Conservation (phyloP, 148 eudicot genomes). For the Suaeda aralocaspica region DNA sequence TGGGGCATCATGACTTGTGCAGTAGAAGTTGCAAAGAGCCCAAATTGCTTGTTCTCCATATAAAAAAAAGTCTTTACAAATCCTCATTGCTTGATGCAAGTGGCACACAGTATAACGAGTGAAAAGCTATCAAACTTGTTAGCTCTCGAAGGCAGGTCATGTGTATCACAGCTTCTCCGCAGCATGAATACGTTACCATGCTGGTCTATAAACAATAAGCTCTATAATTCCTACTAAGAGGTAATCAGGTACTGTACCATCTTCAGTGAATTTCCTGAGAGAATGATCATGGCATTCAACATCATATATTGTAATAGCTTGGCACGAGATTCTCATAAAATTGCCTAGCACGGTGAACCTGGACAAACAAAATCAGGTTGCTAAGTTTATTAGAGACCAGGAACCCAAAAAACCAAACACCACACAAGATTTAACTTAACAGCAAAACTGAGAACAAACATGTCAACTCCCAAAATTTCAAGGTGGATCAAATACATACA, state of each 20-base stretch:
- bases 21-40: slow-evolving; percentile 94
- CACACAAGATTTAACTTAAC: slow-evolving; percentile 4
- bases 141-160: slow-evolving; percentile 61
- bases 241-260: slow-evolving; percentile 79
- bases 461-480: background rate
- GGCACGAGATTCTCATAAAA: slow-evolving; percentile 97
- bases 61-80: slow-evolving; percentile 95
- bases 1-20: slow-evolving; percentile 85
- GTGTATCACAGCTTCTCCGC: slow-evolving; percentile 50
- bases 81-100: slow-evolving; percentile 79
- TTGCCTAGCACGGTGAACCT: slow-evolving; percentile 67
- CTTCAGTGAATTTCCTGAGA: slow-evolving; percentile 94
- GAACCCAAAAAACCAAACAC: background rate
- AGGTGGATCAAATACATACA: too few species aligned
- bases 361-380: slow-evolving; percentile 29
- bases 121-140: slow-evolving; percentile 83
- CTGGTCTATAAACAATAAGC: slow-evolving; percentile 76
- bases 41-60: slow-evolving; percentile 60
- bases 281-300: slow-evolving; percentile 84
- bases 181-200: slow-evolving; percentile 82
- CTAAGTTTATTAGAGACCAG: background rate
- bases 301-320: slow-evolving; percentile 71
- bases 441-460: background rate
- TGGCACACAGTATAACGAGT: slow-evolving; percentile 54
- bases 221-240: slow-evolving; percentile 84